Percentiles rank a stretch among this genome's conserved stretches.
phyloP scores from a whole-genome alignment of 1,284 basidiomycete species.

The Sphaerobolus stellatus region DNA sequence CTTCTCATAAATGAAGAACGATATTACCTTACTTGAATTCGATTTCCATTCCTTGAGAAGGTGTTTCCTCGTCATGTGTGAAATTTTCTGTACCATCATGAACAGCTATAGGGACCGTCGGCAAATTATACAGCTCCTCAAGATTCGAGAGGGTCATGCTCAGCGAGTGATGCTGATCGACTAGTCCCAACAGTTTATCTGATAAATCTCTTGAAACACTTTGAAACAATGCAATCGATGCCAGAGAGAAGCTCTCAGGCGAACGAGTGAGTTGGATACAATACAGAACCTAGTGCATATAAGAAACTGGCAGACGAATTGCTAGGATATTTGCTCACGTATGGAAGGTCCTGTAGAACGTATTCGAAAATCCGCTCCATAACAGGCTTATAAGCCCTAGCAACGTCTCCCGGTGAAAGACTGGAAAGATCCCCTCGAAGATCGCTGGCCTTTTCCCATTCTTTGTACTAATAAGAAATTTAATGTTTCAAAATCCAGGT shows the following conservation, averaged over 20 bases:
- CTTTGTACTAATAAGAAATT: not conserved
- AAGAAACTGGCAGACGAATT: not conserved
- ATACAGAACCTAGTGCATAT: slow-evolving; percentile 5
- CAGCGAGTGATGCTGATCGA: too few species aligned
- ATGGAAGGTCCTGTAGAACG: too few species aligned
- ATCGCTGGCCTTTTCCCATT: not conserved
- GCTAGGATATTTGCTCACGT: too few species aligned
- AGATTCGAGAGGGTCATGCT: too few species aligned
- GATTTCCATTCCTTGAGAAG: slow-evolving; percentile 13
- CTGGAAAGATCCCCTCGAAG: slow-evolving; percentile 7
- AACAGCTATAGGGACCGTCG: too few species aligned
- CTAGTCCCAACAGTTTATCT: too few species aligned
- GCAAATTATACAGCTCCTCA: too few species aligned
- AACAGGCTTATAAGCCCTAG: not conserved
- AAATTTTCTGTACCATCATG: too few species aligned
- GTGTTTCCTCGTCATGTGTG: too few species aligned
- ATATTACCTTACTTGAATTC: slow-evolving; percentile 31
- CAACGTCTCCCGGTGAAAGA: too few species aligned
- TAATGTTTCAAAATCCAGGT: too few species aligned
- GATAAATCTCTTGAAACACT: too few species aligned
- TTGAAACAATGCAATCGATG: slow-evolving; percentile 8
- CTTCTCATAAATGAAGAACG: not conserved
- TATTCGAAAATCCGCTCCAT: not conserved
- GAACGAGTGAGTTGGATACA: not conserved
- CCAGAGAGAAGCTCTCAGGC: slow-evolving; percentile 5